These are phyloP conservation scores for Onygenales sp. DNA, from an alignment of 2,329 filamentous ascomycete species.

Conservation along the genomic window DNA sequence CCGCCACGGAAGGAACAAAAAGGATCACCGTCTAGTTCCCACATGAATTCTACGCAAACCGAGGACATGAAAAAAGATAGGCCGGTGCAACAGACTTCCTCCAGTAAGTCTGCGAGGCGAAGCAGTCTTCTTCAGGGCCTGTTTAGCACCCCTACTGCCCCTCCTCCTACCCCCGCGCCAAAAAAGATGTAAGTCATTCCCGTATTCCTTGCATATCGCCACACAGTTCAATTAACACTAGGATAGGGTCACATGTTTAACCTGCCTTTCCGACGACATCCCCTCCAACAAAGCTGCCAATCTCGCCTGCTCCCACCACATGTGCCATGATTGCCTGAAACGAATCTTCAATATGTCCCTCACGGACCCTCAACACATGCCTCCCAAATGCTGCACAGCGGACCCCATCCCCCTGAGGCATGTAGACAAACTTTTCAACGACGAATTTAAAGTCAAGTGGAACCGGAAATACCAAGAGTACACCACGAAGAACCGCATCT, in stretches of 20 bases:
- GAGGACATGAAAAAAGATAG: neutral
- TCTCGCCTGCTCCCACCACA: slow-evolving; percentile 68
- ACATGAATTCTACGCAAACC: neutral
- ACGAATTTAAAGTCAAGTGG: slow-evolving; percentile 67
- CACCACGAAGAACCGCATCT: slow-evolving; percentile 63
- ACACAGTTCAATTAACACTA: slow-evolving; percentile 7
- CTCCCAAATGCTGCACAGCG: slow-evolving; percentile 67
- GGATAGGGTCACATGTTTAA: slow-evolving; percentile 59
- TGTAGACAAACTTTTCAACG: slow-evolving; percentile 65
- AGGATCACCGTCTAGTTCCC: neutral
- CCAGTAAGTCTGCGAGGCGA: slow-evolving; percentile 5
- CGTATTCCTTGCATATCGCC: too few species aligned
- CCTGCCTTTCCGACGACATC: slow-evolving; percentile 60
- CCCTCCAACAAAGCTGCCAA: slow-evolving; percentile 56
- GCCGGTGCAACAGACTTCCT: neutral
- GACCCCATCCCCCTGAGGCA: slow-evolving; percentile 66
- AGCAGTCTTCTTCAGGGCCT: slow-evolving; percentile 4
- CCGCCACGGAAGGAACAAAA: neutral
- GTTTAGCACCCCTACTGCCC: slow-evolving; percentile 5
- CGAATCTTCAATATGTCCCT: slow-evolving; percentile 66
- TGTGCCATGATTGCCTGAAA: slow-evolving; percentile 70
- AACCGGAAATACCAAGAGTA: slow-evolving; percentile 72
- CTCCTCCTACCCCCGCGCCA: slow-evolving; percentile 1
- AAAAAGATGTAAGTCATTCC: slow-evolving; percentile 9
- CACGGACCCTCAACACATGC: slow-evolving; percentile 71